A percentile compares a stretch with the other conserved stretches of the same genome.
Conservation (phyloP, 805 yeast genomes). For the Debaryomyces prosopidis region DNA sequence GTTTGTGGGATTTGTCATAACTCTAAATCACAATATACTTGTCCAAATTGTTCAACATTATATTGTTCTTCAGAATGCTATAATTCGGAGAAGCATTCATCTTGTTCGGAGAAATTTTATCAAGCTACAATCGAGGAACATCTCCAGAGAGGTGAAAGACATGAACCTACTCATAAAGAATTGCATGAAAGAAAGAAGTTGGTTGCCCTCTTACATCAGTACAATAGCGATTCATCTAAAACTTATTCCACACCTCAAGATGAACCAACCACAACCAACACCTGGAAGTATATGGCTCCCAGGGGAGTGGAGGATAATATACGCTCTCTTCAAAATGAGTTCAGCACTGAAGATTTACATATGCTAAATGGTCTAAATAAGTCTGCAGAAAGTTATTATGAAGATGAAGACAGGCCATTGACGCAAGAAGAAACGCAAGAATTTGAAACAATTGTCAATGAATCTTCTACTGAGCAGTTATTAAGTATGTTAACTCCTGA, state of each 20-base stretch:
- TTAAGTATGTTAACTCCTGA: constrained; percentile 3
- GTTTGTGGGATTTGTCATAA: constrained; percentile 5
- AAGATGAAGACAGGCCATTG: constrained; percentile 6
- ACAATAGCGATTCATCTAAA: neutral
- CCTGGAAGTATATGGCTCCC: constrained; percentile 6
- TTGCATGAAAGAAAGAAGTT: constrained; percentile 1
- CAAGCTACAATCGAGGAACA: neutral
- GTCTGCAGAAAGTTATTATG: neutral
- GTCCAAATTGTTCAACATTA: constrained; percentile 4
- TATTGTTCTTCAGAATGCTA: constrained; percentile 7
- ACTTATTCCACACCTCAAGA: neutral
- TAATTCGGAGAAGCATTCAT: constrained; percentile 4
- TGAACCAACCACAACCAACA: neutral
- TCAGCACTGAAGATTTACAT: constrained; percentile 1
- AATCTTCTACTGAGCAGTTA: constrained; percentile 1
- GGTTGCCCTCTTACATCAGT: constrained; percentile 1
- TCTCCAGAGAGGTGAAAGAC: neutral
- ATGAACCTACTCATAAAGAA: neutral
- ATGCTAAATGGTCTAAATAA: neutral
- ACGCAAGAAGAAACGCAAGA: constrained; percentile 4
- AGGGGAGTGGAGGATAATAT: neutral
- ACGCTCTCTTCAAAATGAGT: neutral
- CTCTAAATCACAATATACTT: constrained; percentile 1
- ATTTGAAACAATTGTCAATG: neutral
- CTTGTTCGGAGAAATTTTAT: constrained; percentile 6